Evolutionary conservation across 768 basidiomycete genomes (phyloP).

Genomic region (Kwoniella bestiolae): DNA sequence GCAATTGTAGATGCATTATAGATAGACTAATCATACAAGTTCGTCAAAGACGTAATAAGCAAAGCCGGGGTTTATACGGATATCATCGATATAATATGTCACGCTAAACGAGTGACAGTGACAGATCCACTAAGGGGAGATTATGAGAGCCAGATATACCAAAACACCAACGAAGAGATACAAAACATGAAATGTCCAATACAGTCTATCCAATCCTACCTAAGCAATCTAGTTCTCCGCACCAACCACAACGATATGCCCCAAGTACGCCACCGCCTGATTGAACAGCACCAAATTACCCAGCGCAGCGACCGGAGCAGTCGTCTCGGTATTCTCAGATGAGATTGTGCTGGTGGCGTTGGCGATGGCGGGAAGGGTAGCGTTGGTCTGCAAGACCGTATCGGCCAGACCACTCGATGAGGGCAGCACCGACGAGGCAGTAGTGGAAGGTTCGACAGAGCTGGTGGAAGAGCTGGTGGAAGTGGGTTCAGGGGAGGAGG

Average conservation of each 20-base stretch:
- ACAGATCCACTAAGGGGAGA: not conserved
- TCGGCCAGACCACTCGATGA: conserved; percentile 1
- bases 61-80: conserved; percentile 2
- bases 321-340: conserved; percentile 7
- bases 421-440: conserved; percentile 14
- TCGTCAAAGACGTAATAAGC: not conserved
- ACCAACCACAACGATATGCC: conserved; percentile 45
- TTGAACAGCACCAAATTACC: conserved; percentile 45
- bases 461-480: conserved; percentile 20
- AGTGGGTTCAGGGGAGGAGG: conserved; percentile 23
- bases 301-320: conserved; percentile 1
- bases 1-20: not conserved
- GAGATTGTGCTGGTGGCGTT: conserved; percentile 23
- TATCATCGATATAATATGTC: not conserved
- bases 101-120: not conserved
- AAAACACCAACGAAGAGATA: conserved; percentile 13
- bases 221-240: conserved; percentile 22
- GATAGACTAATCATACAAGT: conserved; percentile 11
- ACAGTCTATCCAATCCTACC: not conserved
- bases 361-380: conserved; percentile 8
- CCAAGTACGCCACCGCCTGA: conserved; percentile 43
- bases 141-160: conserved; percentile 19
- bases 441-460: conserved; percentile 7
- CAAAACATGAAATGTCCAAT: not conserved
- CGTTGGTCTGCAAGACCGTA: conserved; percentile 21